Evolutionary conservation across 164 flowering plant species (phyloP).

Genomic region (Magnolia officinalis): DNA sequence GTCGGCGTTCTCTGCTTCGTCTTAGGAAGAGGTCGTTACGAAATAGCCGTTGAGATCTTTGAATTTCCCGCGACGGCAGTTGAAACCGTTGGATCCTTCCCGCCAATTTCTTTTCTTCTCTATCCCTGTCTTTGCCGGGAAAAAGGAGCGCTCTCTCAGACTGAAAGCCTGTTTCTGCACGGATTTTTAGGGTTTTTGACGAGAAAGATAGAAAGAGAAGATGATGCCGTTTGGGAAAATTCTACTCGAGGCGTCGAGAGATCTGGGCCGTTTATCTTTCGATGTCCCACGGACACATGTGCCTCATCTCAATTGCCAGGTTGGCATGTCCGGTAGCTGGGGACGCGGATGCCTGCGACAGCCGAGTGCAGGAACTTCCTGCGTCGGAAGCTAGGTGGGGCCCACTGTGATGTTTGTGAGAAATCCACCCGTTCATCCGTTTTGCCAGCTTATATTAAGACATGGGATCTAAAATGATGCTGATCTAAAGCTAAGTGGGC

Average conservation of each 20-base stretch:
- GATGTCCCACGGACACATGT: no score
- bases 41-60: not conserved
- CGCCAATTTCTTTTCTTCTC: conserved; percentile 4
- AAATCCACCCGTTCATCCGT: no score
- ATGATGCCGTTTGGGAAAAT: not conserved
- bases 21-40: not conserved
- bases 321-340: no score
- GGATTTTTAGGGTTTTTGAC: conserved; percentile 8
- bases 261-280: no score
- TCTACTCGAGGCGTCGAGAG: not conserved
- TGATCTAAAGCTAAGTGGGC: no score
- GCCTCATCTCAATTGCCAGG: no score
- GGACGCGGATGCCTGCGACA: no score
- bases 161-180: not conserved
- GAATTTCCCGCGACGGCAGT: not conserved
- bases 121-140: not conserved
- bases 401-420: no score
- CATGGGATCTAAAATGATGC: no score
- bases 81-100: not conserved
- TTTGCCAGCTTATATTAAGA: no score
- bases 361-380: no score
- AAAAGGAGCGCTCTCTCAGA: not conserved
- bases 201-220: not conserved
- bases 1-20: not conserved
- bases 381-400: no score